These are phyloP conservation scores for Prunus mongolica DNA, from an alignment of 306 rosid species.

Conservation along the genomic window DNA sequence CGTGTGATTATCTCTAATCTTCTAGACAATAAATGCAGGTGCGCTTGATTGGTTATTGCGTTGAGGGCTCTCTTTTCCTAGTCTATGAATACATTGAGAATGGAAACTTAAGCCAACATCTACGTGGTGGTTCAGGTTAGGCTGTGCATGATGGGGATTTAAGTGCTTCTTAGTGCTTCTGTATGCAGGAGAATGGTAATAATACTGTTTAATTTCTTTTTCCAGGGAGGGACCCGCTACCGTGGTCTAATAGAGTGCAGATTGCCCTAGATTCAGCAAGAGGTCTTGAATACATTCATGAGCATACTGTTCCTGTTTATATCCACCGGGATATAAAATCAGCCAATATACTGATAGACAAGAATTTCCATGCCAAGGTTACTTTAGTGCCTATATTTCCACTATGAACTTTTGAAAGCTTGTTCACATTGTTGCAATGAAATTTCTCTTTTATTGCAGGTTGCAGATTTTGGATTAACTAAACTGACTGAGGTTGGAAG, in stretches of 20 bases:
- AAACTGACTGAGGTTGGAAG: conserved; percentile 90
- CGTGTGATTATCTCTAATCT: background rate
- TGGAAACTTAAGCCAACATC: conserved; percentile 86
- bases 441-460: conserved; percentile 38
- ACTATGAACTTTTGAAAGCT: conserved; percentile 4
- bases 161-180: background rate
- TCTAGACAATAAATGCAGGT: conserved; percentile 46
- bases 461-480: conserved; percentile 95
- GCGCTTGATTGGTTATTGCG: conserved; percentile 92
- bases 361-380: conserved; percentile 83
- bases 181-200: conserved; percentile 6
- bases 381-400: conserved; percentile 3
- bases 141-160: conserved; percentile 13
- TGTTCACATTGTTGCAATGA: conserved; percentile 19
- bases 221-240: conserved; percentile 69
- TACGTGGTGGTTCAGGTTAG: conserved; percentile 88
- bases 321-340: conserved; percentile 96
- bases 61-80: conserved; percentile 80
- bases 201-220: conserved; percentile 8
- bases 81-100: conserved; percentile 91
- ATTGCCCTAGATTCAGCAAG: conserved; percentile 96
- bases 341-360: conserved; percentile 90
- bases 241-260: conserved; percentile 89
- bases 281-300: conserved; percentile 97
- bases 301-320: conserved; percentile 96